These are phyloP conservation scores for Phyllosticta citribraziliensis DNA, from an alignment of 2,329 filamentous ascomycete species.

Conservation along the genomic window DNA sequence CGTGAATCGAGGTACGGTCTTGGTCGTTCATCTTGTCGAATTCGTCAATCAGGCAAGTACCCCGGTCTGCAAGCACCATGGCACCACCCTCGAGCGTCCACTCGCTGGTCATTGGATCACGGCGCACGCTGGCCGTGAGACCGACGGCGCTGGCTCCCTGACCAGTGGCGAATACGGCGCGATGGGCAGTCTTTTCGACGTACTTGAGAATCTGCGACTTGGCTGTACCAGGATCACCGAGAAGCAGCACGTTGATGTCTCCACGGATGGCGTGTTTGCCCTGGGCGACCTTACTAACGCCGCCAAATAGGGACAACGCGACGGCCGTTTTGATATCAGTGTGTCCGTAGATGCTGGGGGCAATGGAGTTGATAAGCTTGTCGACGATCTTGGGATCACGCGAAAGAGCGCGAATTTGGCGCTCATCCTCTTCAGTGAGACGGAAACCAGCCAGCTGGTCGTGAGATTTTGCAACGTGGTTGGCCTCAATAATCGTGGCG, in stretches of 20 bases:
- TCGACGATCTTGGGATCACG: constrained; percentile 87
- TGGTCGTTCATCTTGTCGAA: constrained; percentile 99
- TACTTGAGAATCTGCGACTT: constrained; percentile 97
- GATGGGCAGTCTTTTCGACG: constrained; percentile 90
- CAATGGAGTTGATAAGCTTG: constrained; percentile 85
- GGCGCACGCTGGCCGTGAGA: constrained; percentile 93
- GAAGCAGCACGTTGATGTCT: constrained; percentile 93
- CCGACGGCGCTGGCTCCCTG: constrained; percentile 96
- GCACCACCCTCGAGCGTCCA: constrained; percentile 98
- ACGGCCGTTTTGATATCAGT: constrained; percentile 95
- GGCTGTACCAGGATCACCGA: constrained; percentile 95
- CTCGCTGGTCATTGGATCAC: constrained; percentile 82
- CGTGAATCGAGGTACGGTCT: constrained; percentile 94
- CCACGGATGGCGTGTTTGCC: constrained; percentile 86
- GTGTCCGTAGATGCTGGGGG: constrained; percentile 95
- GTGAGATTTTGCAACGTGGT: constrained; percentile 93
- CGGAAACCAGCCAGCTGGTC: constrained; percentile 96
- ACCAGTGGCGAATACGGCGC: constrained; percentile 96
- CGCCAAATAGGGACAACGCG: constrained; percentile 86
- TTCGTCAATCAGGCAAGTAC: constrained; percentile 97
- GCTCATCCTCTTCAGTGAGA: constrained; percentile 89
- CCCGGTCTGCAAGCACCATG: constrained; percentile 95
- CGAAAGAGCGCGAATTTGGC: constrained; percentile 76
- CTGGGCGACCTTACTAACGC: constrained; percentile 82
- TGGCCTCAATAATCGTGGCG: constrained; percentile 93